These are phyloP conservation scores for Dioscorea cayenensis DNA, from an alignment of 116 monocot genomes.

Conservation along the genomic window DNA sequence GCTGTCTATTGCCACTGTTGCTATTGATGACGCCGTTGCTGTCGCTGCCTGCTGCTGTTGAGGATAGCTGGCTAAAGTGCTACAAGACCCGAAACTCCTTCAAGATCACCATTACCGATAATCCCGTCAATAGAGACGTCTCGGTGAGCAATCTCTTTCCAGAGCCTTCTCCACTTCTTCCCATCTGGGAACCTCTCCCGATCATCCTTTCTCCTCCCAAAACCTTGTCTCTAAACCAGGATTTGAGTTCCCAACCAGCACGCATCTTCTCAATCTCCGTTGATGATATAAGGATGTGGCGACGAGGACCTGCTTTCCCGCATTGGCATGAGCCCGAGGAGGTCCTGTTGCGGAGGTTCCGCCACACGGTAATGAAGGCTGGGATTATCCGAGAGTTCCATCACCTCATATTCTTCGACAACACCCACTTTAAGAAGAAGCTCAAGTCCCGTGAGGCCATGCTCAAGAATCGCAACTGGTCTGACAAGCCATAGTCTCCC, in stretches of 20 bases:
- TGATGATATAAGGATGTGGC: background rate
- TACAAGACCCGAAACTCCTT: too few species aligned
- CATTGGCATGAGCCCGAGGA: slow-evolving; percentile 34
- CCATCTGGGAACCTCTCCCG: background rate
- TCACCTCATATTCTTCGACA: slow-evolving; percentile 44
- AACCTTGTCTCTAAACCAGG: background rate
- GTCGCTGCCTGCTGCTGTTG: too few species aligned
- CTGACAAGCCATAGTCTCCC: slow-evolving; percentile 2
- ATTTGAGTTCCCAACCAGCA: background rate
- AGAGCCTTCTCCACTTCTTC: too few species aligned
- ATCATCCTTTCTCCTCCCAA: background rate
- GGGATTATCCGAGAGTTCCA: slow-evolving; percentile 57
- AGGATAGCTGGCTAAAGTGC: too few species aligned
- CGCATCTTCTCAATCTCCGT: background rate
- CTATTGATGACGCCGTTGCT: too few species aligned
- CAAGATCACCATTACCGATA: too few species aligned
- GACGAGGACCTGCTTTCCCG: background rate
- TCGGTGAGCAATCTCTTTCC: too few species aligned
- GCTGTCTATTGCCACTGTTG: too few species aligned
- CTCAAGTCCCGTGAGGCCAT: slow-evolving; percentile 35
- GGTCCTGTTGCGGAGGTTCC: slow-evolving; percentile 35
- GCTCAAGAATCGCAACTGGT: slow-evolving; percentile 27
- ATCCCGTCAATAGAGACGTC: too few species aligned
- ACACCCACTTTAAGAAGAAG: slow-evolving; percentile 45
- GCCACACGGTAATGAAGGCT: slow-evolving; percentile 30